Evolutionary conservation across 768 basidiomycete species (phyloP).

Genomic region (Phylloporus sp.): DNA sequence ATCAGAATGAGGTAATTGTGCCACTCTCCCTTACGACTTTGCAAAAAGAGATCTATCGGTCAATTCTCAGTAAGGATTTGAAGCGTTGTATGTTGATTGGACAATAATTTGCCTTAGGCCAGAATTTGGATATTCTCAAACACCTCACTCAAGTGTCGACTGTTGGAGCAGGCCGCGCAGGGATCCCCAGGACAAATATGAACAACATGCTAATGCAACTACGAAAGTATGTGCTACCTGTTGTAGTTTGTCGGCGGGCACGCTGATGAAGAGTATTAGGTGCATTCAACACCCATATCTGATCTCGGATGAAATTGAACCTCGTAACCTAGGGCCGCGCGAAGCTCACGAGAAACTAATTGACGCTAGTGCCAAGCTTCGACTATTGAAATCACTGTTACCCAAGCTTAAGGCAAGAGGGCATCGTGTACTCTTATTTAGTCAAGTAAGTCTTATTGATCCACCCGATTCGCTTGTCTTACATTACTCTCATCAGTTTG

Average conservation of each 20-base stretch:
- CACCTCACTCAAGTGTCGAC: slow-evolving; percentile 49
- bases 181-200: slow-evolving; percentile 50
- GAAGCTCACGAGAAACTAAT: slow-evolving; percentile 79
- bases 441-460: slow-evolving; percentile 56
- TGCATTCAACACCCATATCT: slow-evolving; percentile 93
- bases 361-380: slow-evolving; percentile 81
- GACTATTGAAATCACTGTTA: slow-evolving; percentile 69
- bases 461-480: not conserved
- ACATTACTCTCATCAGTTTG: slow-evolving; percentile 54
- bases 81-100: slow-evolving; percentile 13
- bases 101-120: slow-evolving; percentile 41
- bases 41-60: slow-evolving; percentile 86
- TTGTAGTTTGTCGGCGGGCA: not conserved
- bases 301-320: slow-evolving; percentile 76
- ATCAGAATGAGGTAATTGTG: slow-evolving; percentile 85
- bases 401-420: slow-evolving; percentile 82
- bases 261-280: slow-evolving; percentile 36
- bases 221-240: slow-evolving; percentile 62
- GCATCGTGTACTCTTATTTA: slow-evolving; percentile 88
- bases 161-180: slow-evolving; percentile 28
- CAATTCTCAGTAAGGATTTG: slow-evolving; percentile 62
- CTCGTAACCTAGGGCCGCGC: slow-evolving; percentile 46
- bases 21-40: slow-evolving; percentile 84
- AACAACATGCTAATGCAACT: slow-evolving; percentile 88
- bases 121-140: slow-evolving; percentile 65